Evolutionary conservation across 2,329 filamentous ascomycete species (phyloP).

Genomic region (Coniochaeta pulveracea): DNA sequence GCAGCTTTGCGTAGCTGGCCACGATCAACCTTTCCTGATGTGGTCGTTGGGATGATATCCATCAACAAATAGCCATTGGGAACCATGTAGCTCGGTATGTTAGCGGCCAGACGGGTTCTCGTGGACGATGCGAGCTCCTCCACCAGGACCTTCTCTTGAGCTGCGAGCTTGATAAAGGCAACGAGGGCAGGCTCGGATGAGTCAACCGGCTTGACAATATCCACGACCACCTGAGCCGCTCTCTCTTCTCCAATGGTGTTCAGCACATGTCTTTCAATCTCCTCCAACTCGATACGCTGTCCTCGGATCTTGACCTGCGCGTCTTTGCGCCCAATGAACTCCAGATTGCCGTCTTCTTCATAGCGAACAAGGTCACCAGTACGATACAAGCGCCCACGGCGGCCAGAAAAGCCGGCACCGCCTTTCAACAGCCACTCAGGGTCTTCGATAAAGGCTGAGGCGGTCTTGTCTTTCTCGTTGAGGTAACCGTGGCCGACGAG

Average conservation of each 20-base stretch:
- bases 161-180: conserved; percentile 1
- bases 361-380: conserved; percentile 29
- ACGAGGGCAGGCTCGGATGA: conserved; percentile 3
- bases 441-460: conserved; percentile 14
- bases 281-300: conserved; percentile 31
- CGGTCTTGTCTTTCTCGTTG: conserved; percentile 23
- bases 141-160: neutral
- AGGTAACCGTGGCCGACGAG: conserved; percentile 32
- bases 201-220: conserved; percentile 2
- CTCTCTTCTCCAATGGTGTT: conserved; percentile 3
- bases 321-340: conserved; percentile 25
- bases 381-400: conserved; percentile 47
- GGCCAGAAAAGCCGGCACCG: conserved; percentile 31
- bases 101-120: conserved; percentile 18
- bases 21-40: conserved; percentile 37
- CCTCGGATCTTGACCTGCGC: conserved; percentile 42
- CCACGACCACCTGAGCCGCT: conserved; percentile 4
- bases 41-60: conserved; percentile 30
- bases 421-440: neutral
- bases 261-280: conserved; percentile 38
- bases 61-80: conserved; percentile 34
- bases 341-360: conserved; percentile 19
- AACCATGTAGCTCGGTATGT: conserved; percentile 33
- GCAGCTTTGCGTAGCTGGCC: conserved; percentile 33
- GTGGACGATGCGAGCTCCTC: conserved; percentile 17